These are phyloP conservation scores for Phytopythium aichiense DNA, from an alignment of 352 stramenopile species.

Conservation along the genomic window DNA sequence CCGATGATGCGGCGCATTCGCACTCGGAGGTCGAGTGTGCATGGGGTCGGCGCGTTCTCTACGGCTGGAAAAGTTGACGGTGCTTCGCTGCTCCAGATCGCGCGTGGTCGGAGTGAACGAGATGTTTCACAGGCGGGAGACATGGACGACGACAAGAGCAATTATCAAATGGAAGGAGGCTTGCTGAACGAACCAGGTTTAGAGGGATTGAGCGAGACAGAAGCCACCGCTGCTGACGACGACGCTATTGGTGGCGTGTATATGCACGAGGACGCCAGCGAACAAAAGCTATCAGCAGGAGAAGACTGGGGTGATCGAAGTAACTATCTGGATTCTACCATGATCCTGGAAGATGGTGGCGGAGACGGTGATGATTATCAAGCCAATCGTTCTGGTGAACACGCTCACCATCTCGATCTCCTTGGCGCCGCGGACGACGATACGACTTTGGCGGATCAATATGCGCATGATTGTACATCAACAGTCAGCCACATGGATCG, in stretches of 20 bases:
- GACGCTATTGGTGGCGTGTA: neutral
- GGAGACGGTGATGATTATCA: neutral
- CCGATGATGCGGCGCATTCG: neutral
- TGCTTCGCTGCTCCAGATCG: neutral
- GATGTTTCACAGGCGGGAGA: neutral
- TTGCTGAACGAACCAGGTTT: neutral
- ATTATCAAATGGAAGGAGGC: neutral
- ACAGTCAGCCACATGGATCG: neutral
- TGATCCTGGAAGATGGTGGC: neutral
- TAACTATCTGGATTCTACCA: neutral
- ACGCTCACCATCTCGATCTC: neutral
- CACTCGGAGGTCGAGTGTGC: conserved; percentile 3
- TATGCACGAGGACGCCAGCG: neutral
- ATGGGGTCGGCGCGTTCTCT: neutral
- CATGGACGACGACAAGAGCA: neutral
- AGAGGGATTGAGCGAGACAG: neutral
- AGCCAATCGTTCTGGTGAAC: too few relatives aligned
- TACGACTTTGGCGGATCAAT: neutral
- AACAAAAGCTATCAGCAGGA: neutral
- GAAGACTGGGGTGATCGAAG: neutral
- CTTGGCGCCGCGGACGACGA: neutral
- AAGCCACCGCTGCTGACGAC: neutral
- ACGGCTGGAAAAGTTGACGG: neutral
- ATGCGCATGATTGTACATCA: neutral
- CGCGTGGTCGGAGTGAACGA: neutral